Percentiles rank a stretch among this genome's conserved stretches.
Conservation (phyloP, 768 basidiomycete species). For the Lentinus tigrinus region DNA sequence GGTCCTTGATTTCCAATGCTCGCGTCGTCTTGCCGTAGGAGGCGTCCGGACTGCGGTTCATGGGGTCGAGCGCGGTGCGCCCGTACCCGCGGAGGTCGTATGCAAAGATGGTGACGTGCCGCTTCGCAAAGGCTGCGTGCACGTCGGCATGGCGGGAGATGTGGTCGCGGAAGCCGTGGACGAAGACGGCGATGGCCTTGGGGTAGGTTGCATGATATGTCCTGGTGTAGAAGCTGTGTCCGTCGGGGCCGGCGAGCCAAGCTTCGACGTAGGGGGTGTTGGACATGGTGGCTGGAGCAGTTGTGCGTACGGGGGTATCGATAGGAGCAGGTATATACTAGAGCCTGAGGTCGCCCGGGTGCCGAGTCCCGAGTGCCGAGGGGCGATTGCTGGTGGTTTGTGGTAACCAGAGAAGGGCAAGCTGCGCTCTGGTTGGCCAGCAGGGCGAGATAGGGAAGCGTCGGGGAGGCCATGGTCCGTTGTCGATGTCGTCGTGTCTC, state of each 20-base stretch:
- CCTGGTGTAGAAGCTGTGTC: slow-evolving; percentile 64
- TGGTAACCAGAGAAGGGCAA: too few species aligned
- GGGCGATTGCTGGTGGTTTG: too few species aligned
- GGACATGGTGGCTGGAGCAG: too few species aligned
- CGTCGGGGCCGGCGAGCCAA: slow-evolving; percentile 60
- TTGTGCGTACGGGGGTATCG: too few species aligned
- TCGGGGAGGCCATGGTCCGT: too few species aligned
- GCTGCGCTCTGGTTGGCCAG: too few species aligned
- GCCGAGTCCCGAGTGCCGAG: too few species aligned
- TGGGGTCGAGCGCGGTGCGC: slow-evolving; percentile 58
- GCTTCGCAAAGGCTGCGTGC: slow-evolving; percentile 51
- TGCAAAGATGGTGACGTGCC: slow-evolving; percentile 60
- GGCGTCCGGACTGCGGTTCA: slow-evolving; percentile 51
- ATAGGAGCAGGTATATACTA: too few species aligned
- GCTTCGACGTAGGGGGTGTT: slow-evolving; percentile 32
- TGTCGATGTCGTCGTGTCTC: too few species aligned
- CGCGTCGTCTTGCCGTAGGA: slow-evolving; percentile 61
- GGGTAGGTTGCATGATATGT: slow-evolving; percentile 45
- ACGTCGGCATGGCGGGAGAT: slow-evolving; percentile 63
- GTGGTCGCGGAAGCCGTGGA: slow-evolving; percentile 77
- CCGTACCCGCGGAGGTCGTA: slow-evolving; percentile 81
- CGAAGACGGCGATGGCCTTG: slow-evolving; percentile 59
- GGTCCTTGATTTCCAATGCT: slow-evolving; percentile 60
- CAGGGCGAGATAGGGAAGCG: too few species aligned
- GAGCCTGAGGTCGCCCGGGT: too few species aligned